Conservation (phyloP, 257 asterid genomes). For the Osmanthus fragrans region DNA sequence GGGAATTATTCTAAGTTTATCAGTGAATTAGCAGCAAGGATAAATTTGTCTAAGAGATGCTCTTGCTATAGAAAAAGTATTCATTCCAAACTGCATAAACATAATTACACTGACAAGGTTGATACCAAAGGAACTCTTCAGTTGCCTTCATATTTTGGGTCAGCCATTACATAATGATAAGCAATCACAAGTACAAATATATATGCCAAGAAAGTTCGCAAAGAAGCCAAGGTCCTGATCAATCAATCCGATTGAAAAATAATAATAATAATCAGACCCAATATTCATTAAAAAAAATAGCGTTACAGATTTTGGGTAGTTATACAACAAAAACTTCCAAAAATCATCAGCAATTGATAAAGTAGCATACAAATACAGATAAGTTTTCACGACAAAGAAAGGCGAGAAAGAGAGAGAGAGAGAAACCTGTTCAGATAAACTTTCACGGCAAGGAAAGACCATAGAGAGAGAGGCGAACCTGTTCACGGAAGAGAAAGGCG, state of each 20-base stretch:
- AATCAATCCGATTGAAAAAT: slow-evolving; percentile 32
- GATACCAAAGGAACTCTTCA: slow-evolving; percentile 36
- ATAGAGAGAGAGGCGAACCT: too few species aligned
- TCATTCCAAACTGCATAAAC: slow-evolving; percentile 26
- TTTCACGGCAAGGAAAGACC: too few species aligned
- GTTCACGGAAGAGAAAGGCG: too few species aligned
- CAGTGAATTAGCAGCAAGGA: slow-evolving; percentile 30
- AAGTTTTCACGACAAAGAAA: too few species aligned
- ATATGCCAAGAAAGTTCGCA: slow-evolving; percentile 94
- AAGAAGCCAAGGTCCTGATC: slow-evolving; percentile 95
- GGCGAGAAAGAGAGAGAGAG: too few species aligned
- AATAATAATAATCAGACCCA: too few species aligned
- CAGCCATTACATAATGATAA: slow-evolving; percentile 90
- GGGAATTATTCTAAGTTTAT: slow-evolving; percentile 13
- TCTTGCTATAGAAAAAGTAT: slow-evolving; percentile 27
- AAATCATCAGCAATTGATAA: too few species aligned
- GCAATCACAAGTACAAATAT: slow-evolving; percentile 81
- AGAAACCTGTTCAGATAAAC: too few species aligned
- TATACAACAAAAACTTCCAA: too few species aligned
- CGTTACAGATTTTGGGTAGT: too few species aligned
- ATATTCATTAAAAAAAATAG: too few species aligned
- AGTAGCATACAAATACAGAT: too few species aligned
- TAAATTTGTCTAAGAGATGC: slow-evolving; percentile 27
- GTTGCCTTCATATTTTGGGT: slow-evolving; percentile 88
- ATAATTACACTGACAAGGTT: slow-evolving; percentile 26